A percentile compares a stretch with the other conserved stretches of the same genome.
phyloP scores from a whole-genome alignment of 495 filamentous ascomycete species.

The Trichoderma gamsii region DNA sequence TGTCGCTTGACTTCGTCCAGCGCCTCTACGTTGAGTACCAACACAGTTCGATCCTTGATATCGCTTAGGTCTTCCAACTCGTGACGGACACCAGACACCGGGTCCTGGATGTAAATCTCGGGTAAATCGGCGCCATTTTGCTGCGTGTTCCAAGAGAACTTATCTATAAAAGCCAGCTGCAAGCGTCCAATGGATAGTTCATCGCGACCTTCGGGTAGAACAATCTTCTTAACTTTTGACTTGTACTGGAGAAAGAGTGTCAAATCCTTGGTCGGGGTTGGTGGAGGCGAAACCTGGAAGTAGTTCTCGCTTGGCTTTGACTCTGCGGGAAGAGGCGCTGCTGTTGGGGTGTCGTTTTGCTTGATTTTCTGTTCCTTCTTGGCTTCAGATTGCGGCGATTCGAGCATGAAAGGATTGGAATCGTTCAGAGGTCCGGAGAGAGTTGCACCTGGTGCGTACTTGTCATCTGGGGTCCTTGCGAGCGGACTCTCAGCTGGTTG shows the following conservation, averaged over 20 bases:
- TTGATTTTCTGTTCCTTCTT: conserved; percentile 20
- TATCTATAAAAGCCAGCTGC: conserved; percentile 97
- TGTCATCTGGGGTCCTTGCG: conserved; percentile 55
- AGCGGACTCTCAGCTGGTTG: conserved; percentile 43
- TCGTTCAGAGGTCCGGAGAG: conserved; percentile 45
- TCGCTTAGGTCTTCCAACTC: conserved; percentile 93
- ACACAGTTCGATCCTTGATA: conserved; percentile 88
- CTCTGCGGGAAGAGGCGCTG: conserved; percentile 34
- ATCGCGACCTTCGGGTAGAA: conserved; percentile 73
- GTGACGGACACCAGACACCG: conserved; percentile 87
- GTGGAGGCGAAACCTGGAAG: conserved; percentile 61
- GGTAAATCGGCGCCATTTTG: conserved; percentile 88
- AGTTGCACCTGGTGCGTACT: conserved; percentile 45
- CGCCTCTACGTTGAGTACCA: conserved; percentile 90
- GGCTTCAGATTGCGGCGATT: conserved; percentile 20
- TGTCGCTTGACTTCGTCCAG: conserved; percentile 95
- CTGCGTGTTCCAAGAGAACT: conserved; percentile 97
- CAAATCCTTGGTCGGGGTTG: conserved; percentile 70
- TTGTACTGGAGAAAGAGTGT: conserved; percentile 97
- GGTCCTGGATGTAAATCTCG: conserved; percentile 96
- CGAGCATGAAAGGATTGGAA: conserved; percentile 29
- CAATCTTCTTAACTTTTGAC: conserved; percentile 92
- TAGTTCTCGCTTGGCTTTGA: conserved; percentile 29
- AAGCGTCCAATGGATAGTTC: conserved; percentile 79
- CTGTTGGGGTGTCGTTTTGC: conserved; percentile 21